A percentile compares a stretch with the other conserved stretches of the same genome.
phyloP scores from a whole-genome alignment of 1,139 yeast species.

The Lodderomyces margitis region DNA sequence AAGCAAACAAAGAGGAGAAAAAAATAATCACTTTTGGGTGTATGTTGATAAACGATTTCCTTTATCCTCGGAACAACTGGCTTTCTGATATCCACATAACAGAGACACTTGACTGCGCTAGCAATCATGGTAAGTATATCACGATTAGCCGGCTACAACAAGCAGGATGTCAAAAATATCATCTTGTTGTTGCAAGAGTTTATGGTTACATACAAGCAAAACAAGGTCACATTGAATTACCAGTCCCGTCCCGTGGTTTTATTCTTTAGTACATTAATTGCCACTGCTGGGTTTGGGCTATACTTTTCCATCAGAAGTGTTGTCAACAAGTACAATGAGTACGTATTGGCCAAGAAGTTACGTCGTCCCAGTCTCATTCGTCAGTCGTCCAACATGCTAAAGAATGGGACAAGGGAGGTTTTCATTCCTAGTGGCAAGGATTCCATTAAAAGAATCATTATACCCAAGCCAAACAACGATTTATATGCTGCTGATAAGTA shows the following conservation, averaged over 20 bases:
- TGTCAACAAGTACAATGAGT: slow-evolving; percentile 33
- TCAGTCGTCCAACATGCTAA: slow-evolving; percentile 43
- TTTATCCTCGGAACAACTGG: too few species aligned
- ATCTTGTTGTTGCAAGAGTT: slow-evolving; percentile 38
- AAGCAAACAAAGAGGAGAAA: too few species aligned
- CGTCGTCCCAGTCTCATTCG: slow-evolving; percentile 42
- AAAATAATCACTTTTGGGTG: too few species aligned
- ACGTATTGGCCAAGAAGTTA: slow-evolving; percentile 22
- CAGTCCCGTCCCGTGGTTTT: slow-evolving; percentile 46
- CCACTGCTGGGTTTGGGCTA: slow-evolving; percentile 46
- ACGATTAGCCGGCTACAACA: slow-evolving; percentile 32
- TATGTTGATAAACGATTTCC: too few species aligned
- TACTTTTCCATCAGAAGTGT: slow-evolving; percentile 33
- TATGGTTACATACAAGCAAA: slow-evolving; percentile 35
- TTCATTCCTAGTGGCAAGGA: slow-evolving; percentile 52
- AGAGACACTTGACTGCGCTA: not conserved
- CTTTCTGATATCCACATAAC: too few species aligned
- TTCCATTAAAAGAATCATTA: slow-evolving; percentile 45
- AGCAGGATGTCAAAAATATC: slow-evolving; percentile 35
- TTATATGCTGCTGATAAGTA: slow-evolving; percentile 70
- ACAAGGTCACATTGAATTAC: slow-evolving; percentile 41
- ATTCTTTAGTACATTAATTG: slow-evolving; percentile 41
- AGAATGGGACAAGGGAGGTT: slow-evolving; percentile 55
- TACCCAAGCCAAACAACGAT: slow-evolving; percentile 59
- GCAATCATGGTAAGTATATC: slow-evolving; percentile 35